Evolutionary conservation across 768 basidiomycete genomes (phyloP).

Genomic region (Trametes maxima): DNA sequence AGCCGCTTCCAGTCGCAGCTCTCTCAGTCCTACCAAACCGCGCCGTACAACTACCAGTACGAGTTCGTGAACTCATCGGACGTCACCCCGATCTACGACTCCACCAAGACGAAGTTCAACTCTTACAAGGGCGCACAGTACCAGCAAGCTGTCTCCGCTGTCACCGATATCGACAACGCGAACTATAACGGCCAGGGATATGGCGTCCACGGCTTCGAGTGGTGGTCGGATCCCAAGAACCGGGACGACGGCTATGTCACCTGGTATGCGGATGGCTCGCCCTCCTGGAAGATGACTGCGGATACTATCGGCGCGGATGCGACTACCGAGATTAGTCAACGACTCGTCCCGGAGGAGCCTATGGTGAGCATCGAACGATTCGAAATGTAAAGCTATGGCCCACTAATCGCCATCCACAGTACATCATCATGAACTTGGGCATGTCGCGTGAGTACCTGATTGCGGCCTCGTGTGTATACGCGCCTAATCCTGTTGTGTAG

Average conservation of each 20-base stretch:
- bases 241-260: constrained; percentile 77
- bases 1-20: constrained; percentile 57
- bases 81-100: constrained; percentile 55
- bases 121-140: constrained; percentile 67
- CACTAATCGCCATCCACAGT: constrained; percentile 38
- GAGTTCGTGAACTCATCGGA: constrained; percentile 56
- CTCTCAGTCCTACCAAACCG: constrained; percentile 80
- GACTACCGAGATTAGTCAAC: constrained; percentile 54
- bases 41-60: constrained; percentile 77
- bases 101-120: constrained; percentile 57
- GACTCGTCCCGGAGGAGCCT: constrained; percentile 87
- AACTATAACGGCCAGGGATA: constrained; percentile 60
- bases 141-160: constrained; percentile 76
- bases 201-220: constrained; percentile 75
- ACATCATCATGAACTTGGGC: constrained; percentile 84
- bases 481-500: constrained; percentile 27
- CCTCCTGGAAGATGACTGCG: constrained; percentile 74
- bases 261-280: constrained; percentile 70
- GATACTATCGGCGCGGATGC: constrained; percentile 69
- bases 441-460: constrained; percentile 54
- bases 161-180: constrained; percentile 55
- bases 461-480: background rate
- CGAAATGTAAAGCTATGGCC: background rate
- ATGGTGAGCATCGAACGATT: constrained; percentile 60
- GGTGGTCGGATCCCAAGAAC: constrained; percentile 71